Percentiles rank a stretch among this genome's conserved stretches.
Conservation (phyloP, 805 yeast genomes). For the Candida montana region DNA sequence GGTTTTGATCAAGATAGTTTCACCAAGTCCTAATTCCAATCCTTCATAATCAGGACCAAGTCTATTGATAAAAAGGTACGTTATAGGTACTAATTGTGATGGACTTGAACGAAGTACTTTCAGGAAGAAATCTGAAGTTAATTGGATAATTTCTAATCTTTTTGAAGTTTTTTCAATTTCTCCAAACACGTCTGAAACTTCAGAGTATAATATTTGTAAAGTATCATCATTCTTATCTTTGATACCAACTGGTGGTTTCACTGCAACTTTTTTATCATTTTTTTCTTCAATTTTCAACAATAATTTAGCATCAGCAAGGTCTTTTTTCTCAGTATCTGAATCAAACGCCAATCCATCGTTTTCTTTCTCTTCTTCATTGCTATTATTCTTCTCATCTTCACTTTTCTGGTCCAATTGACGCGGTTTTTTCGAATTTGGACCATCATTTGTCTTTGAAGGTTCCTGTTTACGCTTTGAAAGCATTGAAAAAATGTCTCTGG, state of each 20-base stretch:
- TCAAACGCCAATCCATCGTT: constrained; percentile 18
- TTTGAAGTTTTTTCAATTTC: constrained; percentile 76
- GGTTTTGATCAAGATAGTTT: constrained; percentile 80
- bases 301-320: constrained; percentile 19
- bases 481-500: constrained; percentile 3
- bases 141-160: constrained; percentile 72
- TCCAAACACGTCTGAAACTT: constrained; percentile 60
- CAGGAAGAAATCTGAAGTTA: constrained; percentile 67
- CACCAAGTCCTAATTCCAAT: constrained; percentile 90
- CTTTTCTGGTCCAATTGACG: constrained; percentile 1
- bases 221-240: too few species aligned
- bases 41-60: constrained; percentile 97
- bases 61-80: constrained; percentile 81
- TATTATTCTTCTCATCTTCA: neutral
- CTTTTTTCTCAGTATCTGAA: constrained; percentile 22
- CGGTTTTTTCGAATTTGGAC: neutral
- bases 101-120: constrained; percentile 55
- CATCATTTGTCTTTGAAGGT: neutral
- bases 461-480: neutral
- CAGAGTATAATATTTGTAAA: constrained; percentile 30
- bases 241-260: neutral
- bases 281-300: neutral
- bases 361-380: constrained; percentile 1
- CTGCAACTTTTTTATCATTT: neutral
- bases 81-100: constrained; percentile 55